Conservation (phyloP, 345 rosid species). For the Leavenworthia alabamica region DNA sequence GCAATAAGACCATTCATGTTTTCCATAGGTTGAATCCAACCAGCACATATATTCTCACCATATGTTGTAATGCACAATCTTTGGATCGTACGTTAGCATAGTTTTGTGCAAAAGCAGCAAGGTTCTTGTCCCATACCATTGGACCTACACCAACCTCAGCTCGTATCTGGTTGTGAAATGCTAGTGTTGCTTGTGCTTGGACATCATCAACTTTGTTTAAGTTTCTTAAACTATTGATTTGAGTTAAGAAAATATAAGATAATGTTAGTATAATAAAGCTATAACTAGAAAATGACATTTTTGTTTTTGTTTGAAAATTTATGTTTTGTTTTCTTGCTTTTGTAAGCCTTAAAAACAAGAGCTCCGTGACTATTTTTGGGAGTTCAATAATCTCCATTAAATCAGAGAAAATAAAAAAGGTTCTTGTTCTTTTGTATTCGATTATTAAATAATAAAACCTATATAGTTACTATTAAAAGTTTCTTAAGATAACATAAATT, state of each 20-base stretch:
- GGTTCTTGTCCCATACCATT: constrained; percentile 30
- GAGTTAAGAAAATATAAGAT: not conserved
- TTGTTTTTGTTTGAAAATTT: not conserved
- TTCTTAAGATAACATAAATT: not conserved
- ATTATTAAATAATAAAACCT: not conserved
- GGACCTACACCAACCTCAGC: constrained; percentile 32
- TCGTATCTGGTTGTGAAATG: constrained; percentile 36
- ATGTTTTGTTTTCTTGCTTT: constrained; percentile 6
- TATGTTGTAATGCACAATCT: constrained; percentile 39
- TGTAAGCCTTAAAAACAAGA: constrained; percentile 9
- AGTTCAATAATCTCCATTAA: not conserved
- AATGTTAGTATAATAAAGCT: not conserved
- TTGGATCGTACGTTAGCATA: constrained; percentile 24
- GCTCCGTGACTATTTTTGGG: constrained; percentile 13
- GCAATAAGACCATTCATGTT: constrained; percentile 29
- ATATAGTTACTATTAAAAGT: not conserved
- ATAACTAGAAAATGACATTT: constrained; percentile 13
- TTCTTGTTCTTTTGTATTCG: not conserved
- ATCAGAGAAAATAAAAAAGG: not conserved
- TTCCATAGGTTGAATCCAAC: constrained; percentile 19
- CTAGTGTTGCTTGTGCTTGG: constrained; percentile 26
- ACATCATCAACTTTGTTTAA: constrained; percentile 6
- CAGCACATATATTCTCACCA: constrained; percentile 46
- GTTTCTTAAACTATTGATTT: not conserved
- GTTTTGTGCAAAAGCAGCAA: constrained; percentile 34